These are phyloP conservation scores for Yamadazyma laniorum DNA, from an alignment of 805 yeast species.

Conservation along the genomic window DNA sequence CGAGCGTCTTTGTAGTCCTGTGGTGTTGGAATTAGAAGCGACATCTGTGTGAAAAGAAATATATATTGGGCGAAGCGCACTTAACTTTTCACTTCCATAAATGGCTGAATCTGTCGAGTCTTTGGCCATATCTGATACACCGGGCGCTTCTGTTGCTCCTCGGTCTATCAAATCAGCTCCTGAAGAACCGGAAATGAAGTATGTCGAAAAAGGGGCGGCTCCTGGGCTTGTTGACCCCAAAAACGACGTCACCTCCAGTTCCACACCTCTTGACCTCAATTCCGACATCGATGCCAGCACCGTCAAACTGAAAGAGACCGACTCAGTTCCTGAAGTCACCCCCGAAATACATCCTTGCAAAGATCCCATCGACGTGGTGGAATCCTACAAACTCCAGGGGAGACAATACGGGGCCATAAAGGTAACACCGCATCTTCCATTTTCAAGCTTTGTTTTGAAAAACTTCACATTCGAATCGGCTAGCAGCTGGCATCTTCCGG, in stretches of 20 bases:
- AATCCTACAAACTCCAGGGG: constrained; percentile 46
- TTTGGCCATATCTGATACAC: no score
- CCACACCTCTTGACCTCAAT: no score
- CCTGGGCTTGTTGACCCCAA: no score
- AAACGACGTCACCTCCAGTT: no score
- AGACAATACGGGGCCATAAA: constrained; percentile 71
- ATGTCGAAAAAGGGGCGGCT: no score
- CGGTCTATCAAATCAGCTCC: no score
- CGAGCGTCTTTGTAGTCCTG: constrained; percentile 36
- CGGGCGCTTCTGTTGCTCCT: no score
- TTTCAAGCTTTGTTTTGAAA: background rate
- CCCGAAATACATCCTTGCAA: background rate
- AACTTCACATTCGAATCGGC: background rate
- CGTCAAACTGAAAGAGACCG: no score
- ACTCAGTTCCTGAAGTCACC: no score
- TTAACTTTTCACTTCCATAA: background rate
- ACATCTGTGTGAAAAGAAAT: no score
- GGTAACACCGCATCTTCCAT: constrained; percentile 29
- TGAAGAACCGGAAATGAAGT: no score
- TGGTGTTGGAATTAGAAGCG: constrained; percentile 31
- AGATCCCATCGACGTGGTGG: constrained; percentile 5
- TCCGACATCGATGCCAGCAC: no score
- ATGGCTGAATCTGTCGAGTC: background rate
- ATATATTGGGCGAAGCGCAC: background rate
- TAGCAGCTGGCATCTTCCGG: background rate